These are phyloP conservation scores for Neurospora cerealis DNA, from an alignment of 495 filamentous ascomycete genomes.

Conservation along the genomic window DNA sequence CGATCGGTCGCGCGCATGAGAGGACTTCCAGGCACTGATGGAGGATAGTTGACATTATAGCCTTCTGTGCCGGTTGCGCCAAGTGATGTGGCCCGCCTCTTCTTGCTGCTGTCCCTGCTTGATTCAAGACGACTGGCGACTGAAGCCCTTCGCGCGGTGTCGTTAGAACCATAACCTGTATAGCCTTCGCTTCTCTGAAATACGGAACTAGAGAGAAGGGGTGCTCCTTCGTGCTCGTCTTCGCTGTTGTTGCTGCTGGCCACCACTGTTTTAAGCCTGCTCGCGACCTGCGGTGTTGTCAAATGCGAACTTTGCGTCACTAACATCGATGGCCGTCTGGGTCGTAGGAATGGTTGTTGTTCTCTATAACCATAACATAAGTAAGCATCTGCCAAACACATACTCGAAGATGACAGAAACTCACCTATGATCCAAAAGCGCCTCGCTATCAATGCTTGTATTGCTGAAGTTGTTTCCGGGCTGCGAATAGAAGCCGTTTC, in stretches of 20 bases:
- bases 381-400: background rate
- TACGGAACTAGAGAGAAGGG: conserved; percentile 38
- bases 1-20: conserved; percentile 37
- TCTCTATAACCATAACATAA: conserved; percentile 36
- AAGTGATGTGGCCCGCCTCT: conserved; percentile 21
- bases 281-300: conserved; percentile 19
- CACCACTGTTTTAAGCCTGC: conserved; percentile 21
- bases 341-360: conserved; percentile 56
- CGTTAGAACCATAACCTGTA: conserved; percentile 29
- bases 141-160: conserved; percentile 14
- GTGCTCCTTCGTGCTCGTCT: conserved; percentile 48
- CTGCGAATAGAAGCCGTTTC: conserved; percentile 47
- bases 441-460: conserved; percentile 75
- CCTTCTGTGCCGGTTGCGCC: conserved; percentile 25
- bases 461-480: conserved; percentile 53
- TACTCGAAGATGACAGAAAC: background rate
- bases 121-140: conserved; percentile 31
- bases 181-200: conserved; percentile 21
- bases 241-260: conserved; percentile 28
- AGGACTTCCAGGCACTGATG: conserved; percentile 79
- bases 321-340: conserved; percentile 49
- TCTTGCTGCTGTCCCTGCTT: conserved; percentile 29
- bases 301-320: conserved; percentile 24
- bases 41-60: conserved; percentile 94
- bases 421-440: conserved; percentile 71